Percentiles rank a stretch among this genome's conserved stretches.
Conservation (phyloP, 2,329 filamentous ascomycete species). For the Blastomyces percursus region DNA sequence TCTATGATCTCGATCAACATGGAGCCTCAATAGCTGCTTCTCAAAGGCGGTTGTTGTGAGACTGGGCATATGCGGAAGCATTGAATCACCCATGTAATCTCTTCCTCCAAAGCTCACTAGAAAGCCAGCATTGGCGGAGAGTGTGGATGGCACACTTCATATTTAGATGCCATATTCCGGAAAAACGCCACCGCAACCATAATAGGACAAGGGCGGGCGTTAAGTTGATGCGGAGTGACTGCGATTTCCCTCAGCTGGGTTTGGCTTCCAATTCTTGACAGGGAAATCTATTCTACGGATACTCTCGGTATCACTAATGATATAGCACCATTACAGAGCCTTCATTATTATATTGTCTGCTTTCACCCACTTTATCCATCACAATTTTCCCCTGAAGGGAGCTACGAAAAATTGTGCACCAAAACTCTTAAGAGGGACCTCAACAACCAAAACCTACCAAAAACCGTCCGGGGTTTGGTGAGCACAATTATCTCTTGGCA, state of each 20-base stretch:
- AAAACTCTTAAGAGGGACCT: background rate
- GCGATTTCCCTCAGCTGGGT: background rate
- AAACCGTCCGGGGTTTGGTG: background rate
- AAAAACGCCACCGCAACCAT: background rate
- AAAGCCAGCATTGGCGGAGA: too few relatives aligned
- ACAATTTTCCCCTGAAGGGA: background rate
- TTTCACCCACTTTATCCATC: background rate
- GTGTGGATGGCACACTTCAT: background rate
- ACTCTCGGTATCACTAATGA: background rate
- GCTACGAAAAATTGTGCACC: background rate
- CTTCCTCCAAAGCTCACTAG: background rate
- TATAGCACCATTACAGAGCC: background rate
- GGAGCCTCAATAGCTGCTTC: background rate
- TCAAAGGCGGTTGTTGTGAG: background rate
- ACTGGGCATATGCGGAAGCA: background rate
- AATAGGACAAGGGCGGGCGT: background rate
- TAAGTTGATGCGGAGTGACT: background rate
- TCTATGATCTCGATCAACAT: background rate
- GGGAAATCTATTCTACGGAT: background rate
- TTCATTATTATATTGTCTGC: background rate
- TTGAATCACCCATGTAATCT: background rate
- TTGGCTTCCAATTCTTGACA: background rate
- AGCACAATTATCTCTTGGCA: background rate
- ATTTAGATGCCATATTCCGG: background rate
- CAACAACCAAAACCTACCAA: background rate